Evolutionary conservation across 192 early-diverging fungal genomes (phyloP).

Genomic region (Irineochytrium annulatum): DNA sequence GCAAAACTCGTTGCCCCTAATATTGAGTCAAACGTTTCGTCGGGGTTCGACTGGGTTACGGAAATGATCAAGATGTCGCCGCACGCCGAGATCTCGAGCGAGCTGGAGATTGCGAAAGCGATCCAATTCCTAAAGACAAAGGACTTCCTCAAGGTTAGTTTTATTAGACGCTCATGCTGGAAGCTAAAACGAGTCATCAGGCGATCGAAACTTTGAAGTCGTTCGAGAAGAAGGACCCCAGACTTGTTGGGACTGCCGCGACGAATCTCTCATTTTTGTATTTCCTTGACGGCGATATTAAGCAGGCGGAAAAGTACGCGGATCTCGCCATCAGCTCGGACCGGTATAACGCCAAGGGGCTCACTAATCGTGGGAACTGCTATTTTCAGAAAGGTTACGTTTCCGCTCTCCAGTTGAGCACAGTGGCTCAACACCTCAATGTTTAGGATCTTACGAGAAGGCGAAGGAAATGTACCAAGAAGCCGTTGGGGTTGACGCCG

Average conservation of each 20-base stretch:
- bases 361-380: slow-evolving; percentile 52
- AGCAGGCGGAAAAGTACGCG: slow-evolving; percentile 51
- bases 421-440: background rate
- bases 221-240: slow-evolving; percentile 56
- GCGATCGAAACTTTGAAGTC: slow-evolving; percentile 50
- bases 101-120: slow-evolving; percentile 60
- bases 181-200: slow-evolving; percentile 11
- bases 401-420: background rate
- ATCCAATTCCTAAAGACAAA: slow-evolving; percentile 52
- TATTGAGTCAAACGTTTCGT: slow-evolving; percentile 37
- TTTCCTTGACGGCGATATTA: slow-evolving; percentile 51
- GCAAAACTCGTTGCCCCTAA: slow-evolving; percentile 52
- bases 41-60: slow-evolving; percentile 53
- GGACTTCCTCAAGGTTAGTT: slow-evolving; percentile 42
- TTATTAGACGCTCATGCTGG: background rate
- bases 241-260: slow-evolving; percentile 50
- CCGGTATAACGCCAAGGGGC: slow-evolving; percentile 58
- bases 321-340: slow-evolving; percentile 50
- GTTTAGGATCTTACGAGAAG: slow-evolving; percentile 31
- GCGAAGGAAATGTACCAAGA: slow-evolving; percentile 52
- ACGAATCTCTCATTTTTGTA: slow-evolving; percentile 59
- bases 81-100: slow-evolving; percentile 46
- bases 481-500: slow-evolving; percentile 51
- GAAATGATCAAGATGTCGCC: slow-evolving; percentile 50
- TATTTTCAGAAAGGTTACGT: slow-evolving; percentile 27